These are phyloP conservation scores for Fonsecaea nubica DNA, from an alignment of 2,329 filamentous ascomycete species.

Conservation along the genomic window DNA sequence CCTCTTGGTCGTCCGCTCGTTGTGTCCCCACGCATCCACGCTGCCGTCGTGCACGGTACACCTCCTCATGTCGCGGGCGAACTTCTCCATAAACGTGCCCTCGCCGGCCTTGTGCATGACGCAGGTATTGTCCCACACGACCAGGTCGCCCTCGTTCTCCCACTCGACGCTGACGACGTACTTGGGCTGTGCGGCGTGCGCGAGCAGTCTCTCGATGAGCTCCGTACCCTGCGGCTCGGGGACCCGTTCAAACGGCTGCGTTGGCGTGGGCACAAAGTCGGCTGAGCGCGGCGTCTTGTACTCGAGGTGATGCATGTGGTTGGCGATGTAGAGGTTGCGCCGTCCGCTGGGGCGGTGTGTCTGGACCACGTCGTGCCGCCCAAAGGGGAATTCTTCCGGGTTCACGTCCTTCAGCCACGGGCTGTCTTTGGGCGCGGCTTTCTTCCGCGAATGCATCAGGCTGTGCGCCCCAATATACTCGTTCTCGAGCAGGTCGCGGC, in stretches of 20 bases:
- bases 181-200: constrained; percentile 57
- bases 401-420: constrained; percentile 53
- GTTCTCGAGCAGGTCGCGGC: constrained; percentile 46
- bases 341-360: constrained; percentile 55
- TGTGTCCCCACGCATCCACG: constrained; percentile 52
- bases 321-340: constrained; percentile 61
- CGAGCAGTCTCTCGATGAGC: constrained; percentile 48
- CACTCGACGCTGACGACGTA: constrained; percentile 58
- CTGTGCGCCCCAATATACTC: constrained; percentile 59
- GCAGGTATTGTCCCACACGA: constrained; percentile 66
- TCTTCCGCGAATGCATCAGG: constrained; percentile 59
- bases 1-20: constrained; percentile 44
- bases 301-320: constrained; percentile 61
- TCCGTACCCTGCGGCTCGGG: constrained; percentile 45
- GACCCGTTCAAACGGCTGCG: constrained; percentile 33
- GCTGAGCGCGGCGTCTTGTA: constrained; percentile 25
- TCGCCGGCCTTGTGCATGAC: constrained; percentile 62
- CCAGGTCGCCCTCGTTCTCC: constrained; percentile 57
- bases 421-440: constrained; percentile 57
- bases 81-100: constrained; percentile 58
- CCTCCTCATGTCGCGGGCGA: constrained; percentile 61
- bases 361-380: constrained; percentile 59
- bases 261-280: constrained; percentile 21
- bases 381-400: constrained; percentile 48
- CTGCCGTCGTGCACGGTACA: constrained; percentile 62